Evolutionary conservation across 140 eudicot species (phyloP).

Genomic region (Flaveria floridana): DNA sequence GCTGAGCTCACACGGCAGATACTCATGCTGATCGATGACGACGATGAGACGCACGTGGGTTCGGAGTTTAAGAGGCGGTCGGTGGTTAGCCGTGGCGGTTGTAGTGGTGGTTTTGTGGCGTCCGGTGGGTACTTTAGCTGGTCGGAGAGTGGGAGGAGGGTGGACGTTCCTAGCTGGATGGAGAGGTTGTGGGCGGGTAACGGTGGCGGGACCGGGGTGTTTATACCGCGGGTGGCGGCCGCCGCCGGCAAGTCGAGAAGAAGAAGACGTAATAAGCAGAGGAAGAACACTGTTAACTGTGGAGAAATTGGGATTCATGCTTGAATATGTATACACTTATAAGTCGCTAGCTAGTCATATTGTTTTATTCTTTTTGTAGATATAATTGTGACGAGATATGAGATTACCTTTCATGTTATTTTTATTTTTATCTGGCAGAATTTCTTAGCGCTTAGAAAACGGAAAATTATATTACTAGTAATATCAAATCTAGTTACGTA

Average conservation of each 20-base stretch:
- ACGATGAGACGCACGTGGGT: background rate
- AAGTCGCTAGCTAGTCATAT: too few relatives aligned
- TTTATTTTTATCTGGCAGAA: too few relatives aligned
- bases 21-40: slow-evolving; percentile 28
- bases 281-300: slow-evolving; percentile 13
- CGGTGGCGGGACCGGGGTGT: slow-evolving; percentile 39
- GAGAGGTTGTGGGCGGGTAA: slow-evolving; percentile 39
- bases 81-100: background rate
- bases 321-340: background rate
- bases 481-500: too few relatives aligned
- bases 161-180: slow-evolving; percentile 36
- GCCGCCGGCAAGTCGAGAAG: slow-evolving; percentile 28
- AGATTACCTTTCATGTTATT: too few relatives aligned
- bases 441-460: too few relatives aligned
- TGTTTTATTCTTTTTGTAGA: background rate
- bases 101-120: background rate
- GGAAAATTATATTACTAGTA: too few relatives aligned
- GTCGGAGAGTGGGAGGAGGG: slow-evolving; percentile 13
- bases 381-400: background rate
- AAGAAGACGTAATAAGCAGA: slow-evolving; percentile 26
- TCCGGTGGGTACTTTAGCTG: slow-evolving; percentile 27
- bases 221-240: slow-evolving; percentile 31
- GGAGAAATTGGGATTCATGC: background rate
- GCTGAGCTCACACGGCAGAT: slow-evolving; percentile 31
- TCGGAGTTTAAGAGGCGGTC: slow-evolving; percentile 17